Conservation (phyloP, 352 stramenopile species). For the Phytophthora ramorum region DNA sequence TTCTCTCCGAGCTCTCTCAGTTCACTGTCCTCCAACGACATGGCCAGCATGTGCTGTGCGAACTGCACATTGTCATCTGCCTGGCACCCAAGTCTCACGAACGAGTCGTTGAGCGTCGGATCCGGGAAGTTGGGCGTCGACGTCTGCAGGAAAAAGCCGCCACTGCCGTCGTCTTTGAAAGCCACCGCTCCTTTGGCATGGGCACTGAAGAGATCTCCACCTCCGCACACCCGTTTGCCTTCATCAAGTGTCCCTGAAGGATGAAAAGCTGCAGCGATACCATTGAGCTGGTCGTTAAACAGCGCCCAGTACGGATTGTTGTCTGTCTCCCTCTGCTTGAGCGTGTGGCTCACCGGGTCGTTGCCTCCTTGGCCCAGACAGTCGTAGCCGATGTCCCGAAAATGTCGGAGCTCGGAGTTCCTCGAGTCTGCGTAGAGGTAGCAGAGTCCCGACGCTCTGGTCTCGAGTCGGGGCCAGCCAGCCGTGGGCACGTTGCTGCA, state of each 20-base stretch:
- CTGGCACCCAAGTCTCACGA: constrained; percentile 77
- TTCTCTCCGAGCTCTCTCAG: constrained; percentile 51
- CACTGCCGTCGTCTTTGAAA: constrained; percentile 45
- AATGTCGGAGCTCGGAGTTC: constrained; percentile 60
- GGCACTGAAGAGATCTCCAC: constrained; percentile 64
- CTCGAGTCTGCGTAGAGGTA: constrained; percentile 81
- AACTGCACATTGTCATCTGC: constrained; percentile 82
- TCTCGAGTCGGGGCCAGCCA: constrained; percentile 30
- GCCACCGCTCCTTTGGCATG: constrained; percentile 77
- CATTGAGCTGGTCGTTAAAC: constrained; percentile 85
- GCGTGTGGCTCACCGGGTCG: constrained; percentile 77
- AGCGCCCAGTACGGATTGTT: constrained; percentile 63
- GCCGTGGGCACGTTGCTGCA: constrained; percentile 62
- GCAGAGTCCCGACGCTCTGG: constrained; percentile 65
- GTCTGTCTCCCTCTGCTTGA: constrained; percentile 50
- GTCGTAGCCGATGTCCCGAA: constrained; percentile 73
- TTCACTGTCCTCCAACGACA: constrained; percentile 58
- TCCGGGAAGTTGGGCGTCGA: constrained; percentile 84
- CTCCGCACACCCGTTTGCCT: constrained; percentile 51
- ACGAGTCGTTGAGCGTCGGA: constrained; percentile 49
- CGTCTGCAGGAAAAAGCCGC: constrained; percentile 78
- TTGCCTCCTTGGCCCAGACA: constrained; percentile 80
- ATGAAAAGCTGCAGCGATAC: constrained; percentile 51
- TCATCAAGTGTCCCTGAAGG: neutral
- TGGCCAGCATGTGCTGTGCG: constrained; percentile 71